Base-by-base conservation (phyloP, 176 grass and related monocot genomes). In the Bothriochloa decipiens region DNA sequence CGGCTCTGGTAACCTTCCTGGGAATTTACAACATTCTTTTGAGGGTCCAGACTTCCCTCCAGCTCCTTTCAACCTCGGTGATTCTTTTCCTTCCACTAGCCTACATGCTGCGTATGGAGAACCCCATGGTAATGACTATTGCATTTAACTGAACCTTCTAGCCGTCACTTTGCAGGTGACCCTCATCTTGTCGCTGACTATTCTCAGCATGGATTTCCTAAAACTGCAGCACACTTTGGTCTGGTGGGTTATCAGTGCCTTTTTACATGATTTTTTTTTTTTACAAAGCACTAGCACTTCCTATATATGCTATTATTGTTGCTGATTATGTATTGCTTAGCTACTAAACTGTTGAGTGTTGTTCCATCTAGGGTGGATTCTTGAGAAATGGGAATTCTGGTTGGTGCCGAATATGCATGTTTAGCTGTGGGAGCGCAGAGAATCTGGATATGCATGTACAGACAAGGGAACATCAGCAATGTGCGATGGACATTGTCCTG, bases 321-420 rank as follows among this genome's bases (percentile, higher is more conserved):
- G 43, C 27, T 52, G 27, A 62, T 67, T 68, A 69, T 69, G 20
- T 39, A 37, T 36, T 68, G 3, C 65, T 43, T 76, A 47, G 39
- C 22, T 23, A 13, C 75, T 91, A 42, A 84, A 36, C 70, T 42
- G 15, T 32, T 81, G 63, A 27, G 47, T n/a, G 39, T 58, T 84
- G 17, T 75, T 65, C 45, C 80, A 25, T 84, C 3, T 68, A 91
- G 62, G 87, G 78, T 87, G 83, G 86, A 70, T 73, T 75, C 65
- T 57, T 87, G 32, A 96, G 91, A 75, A 92, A 92, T 45, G 79
- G 82, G 81, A 82, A 84, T 53, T 45, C 89, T 73, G 91, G 96
- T 58, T 99, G 93, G 96, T 99, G 96, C 72, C 69, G 89, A 43
- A 96, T 99, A 92, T 99, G 96, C 72, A 88, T 82, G 75, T 72